Evolutionary conservation across 2,329 filamentous ascomycete genomes (phyloP), one percentile per base, ranked within the genome.

Genomic region (Penicillium expansum): DNA sequence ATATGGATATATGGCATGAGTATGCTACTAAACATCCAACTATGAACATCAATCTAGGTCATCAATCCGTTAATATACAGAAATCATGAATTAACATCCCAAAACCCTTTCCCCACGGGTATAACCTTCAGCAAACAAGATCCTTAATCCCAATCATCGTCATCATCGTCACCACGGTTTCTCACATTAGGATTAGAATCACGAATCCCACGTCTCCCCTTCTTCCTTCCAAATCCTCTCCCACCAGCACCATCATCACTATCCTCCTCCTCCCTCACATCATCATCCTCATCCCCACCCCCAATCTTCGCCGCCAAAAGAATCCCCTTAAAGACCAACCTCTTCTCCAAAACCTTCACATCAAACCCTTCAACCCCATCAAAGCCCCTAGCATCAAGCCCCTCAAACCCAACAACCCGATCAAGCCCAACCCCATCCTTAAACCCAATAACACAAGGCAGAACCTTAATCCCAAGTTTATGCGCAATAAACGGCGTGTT

Each of bases 361-460:
- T 66, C 68, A 56, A 80, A 79, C 27, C 66, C 67, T 43, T 74
- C 69, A 14, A 64, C 68, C n/a, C 70, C 73, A 64, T 78, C 75
- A 44, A 59, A 53, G 27, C 74, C 74, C 11, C 72, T 64, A 48
- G 66, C 62, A 39, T 74, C 75, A 45, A 79, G 55, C 14, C 79
- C 79, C 48, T 80, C 79, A 65, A 81, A 81, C 2, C 79, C 79
- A 49, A 79, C 69, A 18, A 81, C 69, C 39, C 77, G 64, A 50
- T 79, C 78, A 50, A 75, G 72, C 0, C 71, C 74, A 18, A 77
- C 66, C 27, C 79, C 79, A 64, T 78, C 77, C 52, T 75, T 71
- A 55, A 81, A 81, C 35, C 76, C 78, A 66, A 81, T 75, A 51
- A 81, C 77, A 60, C 78, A 80, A 8, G 79, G 79, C 32, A 81